Conservation (phyloP, 768 basidiomycete species). For the Myochromella boudieri region DNA sequence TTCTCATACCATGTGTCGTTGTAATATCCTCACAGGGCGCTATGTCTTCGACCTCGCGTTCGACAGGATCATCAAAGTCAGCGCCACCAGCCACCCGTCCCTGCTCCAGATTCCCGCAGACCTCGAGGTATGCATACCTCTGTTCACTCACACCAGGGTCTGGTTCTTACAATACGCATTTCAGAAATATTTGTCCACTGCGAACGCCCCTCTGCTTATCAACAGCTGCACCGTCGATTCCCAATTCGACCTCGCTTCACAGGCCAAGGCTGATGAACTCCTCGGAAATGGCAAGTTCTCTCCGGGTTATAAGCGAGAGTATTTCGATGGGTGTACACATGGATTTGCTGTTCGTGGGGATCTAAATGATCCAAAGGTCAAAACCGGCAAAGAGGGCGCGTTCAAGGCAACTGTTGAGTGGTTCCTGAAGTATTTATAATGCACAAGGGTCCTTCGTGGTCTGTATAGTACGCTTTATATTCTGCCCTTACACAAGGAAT, state of each 20-base stretch:
- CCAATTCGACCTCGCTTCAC: slow-evolving; percentile 47
- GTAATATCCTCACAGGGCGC: slow-evolving; percentile 34
- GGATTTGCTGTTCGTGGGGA: slow-evolving; percentile 47
- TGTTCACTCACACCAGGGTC: no score
- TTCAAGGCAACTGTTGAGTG: slow-evolving; percentile 51
- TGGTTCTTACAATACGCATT: background rate
- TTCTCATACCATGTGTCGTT: background rate
- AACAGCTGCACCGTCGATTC: slow-evolving; percentile 60
- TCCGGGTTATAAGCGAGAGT: slow-evolving; percentile 47
- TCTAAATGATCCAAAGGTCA: slow-evolving; percentile 38
- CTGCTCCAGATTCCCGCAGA: slow-evolving; percentile 57
- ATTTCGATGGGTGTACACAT: slow-evolving; percentile 31
- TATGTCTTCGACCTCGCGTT: slow-evolving; percentile 65
- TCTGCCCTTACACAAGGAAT: no score
- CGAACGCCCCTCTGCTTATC: slow-evolving; percentile 41
- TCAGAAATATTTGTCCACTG: slow-evolving; percentile 45
- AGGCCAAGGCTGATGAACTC: slow-evolving; percentile 47
- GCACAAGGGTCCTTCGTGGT: no score
- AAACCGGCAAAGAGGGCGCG: slow-evolving; percentile 55
- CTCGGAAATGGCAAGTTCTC: slow-evolving; percentile 48
- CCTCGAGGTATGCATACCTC: slow-evolving; percentile 46
- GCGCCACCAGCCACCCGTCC: slow-evolving; percentile 60
- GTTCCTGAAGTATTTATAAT: slow-evolving; percentile 25
- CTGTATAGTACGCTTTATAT: no score
- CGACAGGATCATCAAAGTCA: slow-evolving; percentile 47